These are phyloP conservation scores for Aspergillus cejpii DNA, from an alignment of 2,329 filamentous ascomycete genomes.

Conservation along the genomic window DNA sequence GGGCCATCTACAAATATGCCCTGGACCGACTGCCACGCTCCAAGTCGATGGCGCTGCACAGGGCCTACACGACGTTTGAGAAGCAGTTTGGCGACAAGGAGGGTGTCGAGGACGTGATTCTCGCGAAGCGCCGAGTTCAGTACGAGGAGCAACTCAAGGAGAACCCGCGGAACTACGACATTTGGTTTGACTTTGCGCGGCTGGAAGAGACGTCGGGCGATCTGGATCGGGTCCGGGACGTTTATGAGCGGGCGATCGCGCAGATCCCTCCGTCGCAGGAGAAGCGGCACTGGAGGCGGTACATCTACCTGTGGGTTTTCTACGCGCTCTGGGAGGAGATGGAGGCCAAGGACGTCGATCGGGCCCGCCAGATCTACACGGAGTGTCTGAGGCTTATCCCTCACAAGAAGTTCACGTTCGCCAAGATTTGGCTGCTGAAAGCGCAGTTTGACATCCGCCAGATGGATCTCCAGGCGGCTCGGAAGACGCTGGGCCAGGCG, in stretches of 20 bases:
- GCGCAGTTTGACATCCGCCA: conserved; percentile 91
- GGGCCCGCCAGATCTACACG: conserved; percentile 83
- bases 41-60: conserved; percentile 76
- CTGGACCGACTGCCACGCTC: conserved; percentile 85
- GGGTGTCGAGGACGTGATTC: conserved; percentile 88
- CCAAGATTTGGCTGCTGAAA: conserved; percentile 91
- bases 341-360: conserved; percentile 67
- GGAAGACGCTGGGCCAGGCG: conserved; percentile 82
- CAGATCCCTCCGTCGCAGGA: conserved; percentile 92
- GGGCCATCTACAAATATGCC: conserved; percentile 95
- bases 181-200: conserved; percentile 91
- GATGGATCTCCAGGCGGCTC: conserved; percentile 67
- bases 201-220: conserved; percentile 83
- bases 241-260: conserved; percentile 92
- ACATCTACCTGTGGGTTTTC: conserved; percentile 97
- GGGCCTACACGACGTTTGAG: conserved; percentile 93
- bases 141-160: conserved; percentile 94
- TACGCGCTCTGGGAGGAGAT: conserved; percentile 95
- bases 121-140: conserved; percentile 86
- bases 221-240: conserved; percentile 74
- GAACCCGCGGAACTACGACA: conserved; percentile 93
- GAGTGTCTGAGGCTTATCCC: conserved; percentile 82
- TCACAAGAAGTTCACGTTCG: conserved; percentile 95
- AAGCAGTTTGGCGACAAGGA: conserved; percentile 94
- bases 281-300: conserved; percentile 93